Evolutionary conservation across 257 asterid species (phyloP), one percentile per base, ranked within the genome.

Genomic region (Echites panduratus): DNA sequence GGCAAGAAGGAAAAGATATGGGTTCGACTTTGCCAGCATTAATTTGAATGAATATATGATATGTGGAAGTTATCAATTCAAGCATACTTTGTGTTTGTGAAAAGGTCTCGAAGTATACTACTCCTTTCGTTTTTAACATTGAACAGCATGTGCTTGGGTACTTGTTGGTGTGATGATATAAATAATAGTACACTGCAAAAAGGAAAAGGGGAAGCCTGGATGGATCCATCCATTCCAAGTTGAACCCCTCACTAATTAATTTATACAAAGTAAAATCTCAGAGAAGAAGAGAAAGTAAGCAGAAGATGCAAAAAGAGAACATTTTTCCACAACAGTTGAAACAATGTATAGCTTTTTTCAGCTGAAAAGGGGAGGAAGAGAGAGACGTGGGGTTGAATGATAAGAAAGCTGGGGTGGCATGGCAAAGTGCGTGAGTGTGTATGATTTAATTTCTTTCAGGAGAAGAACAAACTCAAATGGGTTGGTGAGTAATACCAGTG

Each of bases 391-490:
- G 83, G 84, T 69, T 77, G 66, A 71, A 64, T 66, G 79, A 80
- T 78, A 54, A 79, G 84, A 79, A 41, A 41, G 45, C 2, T 32
- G 38, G 38, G 38, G 38, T 32, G 38, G 38, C 38, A 41, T 41
- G 45, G 45, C 45, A 41, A 7, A 0, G 49, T n/a, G n/a, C n/a
- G n/a, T n/a, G n/a, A n/a, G n/a, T n/a, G n/a, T n/a, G n/a, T 49
- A 81, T 85, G 87, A 80, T 81, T 32, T 32, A 32, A 32, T 32
- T 3, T 32, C 38, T 32, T 83, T 52, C 47, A 75, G n/a, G n/a
- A n/a, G 77, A 81, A 72, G 77, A 79, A 84, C 78, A 77, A 77
- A 72, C 48, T 77, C 79, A 73, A 79, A 82, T 85, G 84, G 86
- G 87, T 77, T 75, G 89, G 78, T 85, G 82, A 78, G 79, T 58